Base-by-base conservation (phyloP, 768 basidiomycete species). In the Podaxis mareebaensis region DNA sequence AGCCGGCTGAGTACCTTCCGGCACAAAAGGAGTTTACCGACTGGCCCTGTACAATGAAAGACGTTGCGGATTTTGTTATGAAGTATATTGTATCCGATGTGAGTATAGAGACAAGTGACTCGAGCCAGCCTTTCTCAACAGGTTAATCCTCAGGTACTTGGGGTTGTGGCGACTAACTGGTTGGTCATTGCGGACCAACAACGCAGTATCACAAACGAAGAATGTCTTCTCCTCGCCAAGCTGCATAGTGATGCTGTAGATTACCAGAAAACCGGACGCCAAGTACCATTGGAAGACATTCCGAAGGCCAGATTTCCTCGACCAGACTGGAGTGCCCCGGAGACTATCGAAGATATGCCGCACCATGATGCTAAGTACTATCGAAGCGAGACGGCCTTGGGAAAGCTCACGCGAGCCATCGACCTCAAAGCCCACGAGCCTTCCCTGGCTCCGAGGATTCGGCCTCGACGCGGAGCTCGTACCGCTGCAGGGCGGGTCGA, bases 1-100 rank as follows among this genome's bases (percentile, higher is more conserved):
- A 5, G 24, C 82, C 89, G 0, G 86, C 83, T 0, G 69, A 67
- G 5, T 90, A 90, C 67, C 67, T 71, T 1, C 75, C 85, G 5
- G 83, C 83, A 0, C 55, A 62, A n/a, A 82, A 72, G 70, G 84
- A 81, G 62, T 46, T 74, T 11, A 69, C 87, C 0, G 68, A 78
- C 24, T 76, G 75, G 2, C 78, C 77, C 2, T 83, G 84, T 66
- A 85, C 82, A 1, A 86, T 88, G 78, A 71, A 70, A 1, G 88
- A 91, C 68, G 82, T 91, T 8, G 85, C 83, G 0, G 82, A 89
- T 49, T 91, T 90, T 67, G 80, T 91, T 3, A 79, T 85, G 53
- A 85, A 90, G 58, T 90, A 85, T 65, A 86, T 90, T 61, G 84
- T 77, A 68, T 86, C 81, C 51, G 87, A 91, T 66, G 85, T 86